Conservation (phyloP, 306 rosid genomes). For the Casuarina cunninghamiana region DNA sequence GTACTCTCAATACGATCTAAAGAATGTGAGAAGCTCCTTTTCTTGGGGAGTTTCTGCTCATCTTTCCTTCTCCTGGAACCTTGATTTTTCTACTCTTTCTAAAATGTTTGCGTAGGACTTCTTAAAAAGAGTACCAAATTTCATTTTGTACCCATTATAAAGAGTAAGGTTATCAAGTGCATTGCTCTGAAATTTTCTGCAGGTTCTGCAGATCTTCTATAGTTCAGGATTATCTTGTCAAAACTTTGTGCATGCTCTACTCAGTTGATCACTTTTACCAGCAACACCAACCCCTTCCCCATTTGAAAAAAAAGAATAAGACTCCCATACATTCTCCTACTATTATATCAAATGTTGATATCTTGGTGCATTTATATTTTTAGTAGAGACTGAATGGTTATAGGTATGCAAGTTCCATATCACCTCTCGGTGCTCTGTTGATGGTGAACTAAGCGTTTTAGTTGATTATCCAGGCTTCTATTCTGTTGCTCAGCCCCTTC, state of each 20-base stretch:
- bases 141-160: neutral
- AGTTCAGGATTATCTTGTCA: no score
- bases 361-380: neutral
- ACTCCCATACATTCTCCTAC: neutral
- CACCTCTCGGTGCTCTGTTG: no score
- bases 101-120: neutral
- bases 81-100: neutral
- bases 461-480: conserved; percentile 3
- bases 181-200: neutral
- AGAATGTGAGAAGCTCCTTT: neutral
- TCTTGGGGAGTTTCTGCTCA: no score
- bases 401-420: neutral
- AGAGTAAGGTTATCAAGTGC: neutral
- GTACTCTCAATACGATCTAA: neutral
- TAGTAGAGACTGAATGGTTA: neutral
- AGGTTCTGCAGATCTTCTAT: neutral
- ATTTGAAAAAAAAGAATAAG: neutral
- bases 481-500: conserved; percentile 6
- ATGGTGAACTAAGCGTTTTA: neutral
- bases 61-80: no score
- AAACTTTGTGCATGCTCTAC: neutral
- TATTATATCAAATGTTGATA: neutral
- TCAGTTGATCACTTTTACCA: neutral
- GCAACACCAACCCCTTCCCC: neutral
- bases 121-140: neutral